Conservation (phyloP, 768 basidiomycete genomes). For the Leccinum obscurum region DNA sequence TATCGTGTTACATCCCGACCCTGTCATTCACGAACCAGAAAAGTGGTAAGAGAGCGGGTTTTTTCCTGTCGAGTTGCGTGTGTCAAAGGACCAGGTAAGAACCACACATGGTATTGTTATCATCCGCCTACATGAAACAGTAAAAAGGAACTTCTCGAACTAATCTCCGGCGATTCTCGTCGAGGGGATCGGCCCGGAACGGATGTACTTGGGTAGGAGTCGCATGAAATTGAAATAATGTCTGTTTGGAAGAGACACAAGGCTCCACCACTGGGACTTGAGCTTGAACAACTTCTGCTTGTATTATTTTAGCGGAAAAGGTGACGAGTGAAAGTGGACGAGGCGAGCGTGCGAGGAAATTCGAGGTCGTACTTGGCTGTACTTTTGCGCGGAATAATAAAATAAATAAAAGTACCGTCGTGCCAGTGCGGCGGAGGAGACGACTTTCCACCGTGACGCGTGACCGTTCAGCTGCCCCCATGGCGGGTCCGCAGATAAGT, state of each 20-base stretch:
- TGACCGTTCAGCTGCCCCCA: background rate
- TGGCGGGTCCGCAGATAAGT: background rate
- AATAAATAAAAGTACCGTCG: background rate
- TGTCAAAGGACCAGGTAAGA: background rate
- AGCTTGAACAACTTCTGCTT: background rate
- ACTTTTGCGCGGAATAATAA: background rate
- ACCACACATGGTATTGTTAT: background rate
- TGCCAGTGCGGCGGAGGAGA: background rate
- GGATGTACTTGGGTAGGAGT: background rate
- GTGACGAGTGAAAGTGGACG: background rate
- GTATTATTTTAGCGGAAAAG: background rate
- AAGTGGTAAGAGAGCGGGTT: background rate
- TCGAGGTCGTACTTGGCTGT: background rate
- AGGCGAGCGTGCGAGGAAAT: background rate
- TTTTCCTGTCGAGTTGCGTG: background rate
- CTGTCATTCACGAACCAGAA: background rate
- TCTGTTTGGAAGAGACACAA: background rate
- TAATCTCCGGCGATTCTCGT: background rate
- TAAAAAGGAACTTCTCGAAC: background rate
- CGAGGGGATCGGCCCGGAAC: background rate
- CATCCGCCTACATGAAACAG: background rate
- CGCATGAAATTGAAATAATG: background rate
- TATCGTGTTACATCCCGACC: background rate
- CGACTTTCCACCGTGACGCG: no score
- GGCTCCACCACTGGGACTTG: background rate